phyloP scores from a whole-genome alignment of 495 filamentous ascomycete genomes.

The Daldinia decipiens region DNA sequence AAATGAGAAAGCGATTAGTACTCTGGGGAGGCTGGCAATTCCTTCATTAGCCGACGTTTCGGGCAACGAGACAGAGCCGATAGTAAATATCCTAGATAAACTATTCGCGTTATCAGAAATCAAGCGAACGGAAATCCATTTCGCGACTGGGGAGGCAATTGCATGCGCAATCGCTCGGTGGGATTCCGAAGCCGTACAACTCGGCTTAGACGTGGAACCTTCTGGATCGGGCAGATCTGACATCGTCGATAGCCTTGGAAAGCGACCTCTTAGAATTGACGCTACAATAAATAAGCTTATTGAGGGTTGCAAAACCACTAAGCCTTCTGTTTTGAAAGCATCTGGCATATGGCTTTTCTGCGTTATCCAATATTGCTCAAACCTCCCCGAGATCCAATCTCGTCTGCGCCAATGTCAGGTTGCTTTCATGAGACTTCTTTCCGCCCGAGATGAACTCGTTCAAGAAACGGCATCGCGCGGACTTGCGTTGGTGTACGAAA shows the following conservation, averaged over 20 bases:
- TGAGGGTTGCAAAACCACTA: constrained; percentile 77
- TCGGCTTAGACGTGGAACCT: constrained; percentile 59
- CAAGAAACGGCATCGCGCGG: constrained; percentile 95
- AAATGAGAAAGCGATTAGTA: constrained; percentile 79
- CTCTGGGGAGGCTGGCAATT: constrained; percentile 74
- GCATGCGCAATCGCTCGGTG: constrained; percentile 80
- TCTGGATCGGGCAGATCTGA: constrained; percentile 52
- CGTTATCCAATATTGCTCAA: constrained; percentile 89
- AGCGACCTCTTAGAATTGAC: constrained; percentile 61
- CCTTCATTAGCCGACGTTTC: constrained; percentile 52
- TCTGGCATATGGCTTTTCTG: constrained; percentile 93
- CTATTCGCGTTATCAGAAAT: constrained; percentile 83
- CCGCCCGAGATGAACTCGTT: constrained; percentile 89
- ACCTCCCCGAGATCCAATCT: constrained; percentile 73
- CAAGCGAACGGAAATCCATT: constrained; percentile 84
- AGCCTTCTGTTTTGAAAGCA: constrained; percentile 86
- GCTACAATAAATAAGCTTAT: constrained; percentile 73
- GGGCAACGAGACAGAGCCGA: constrained; percentile 19
- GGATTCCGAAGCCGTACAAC: constrained; percentile 66
- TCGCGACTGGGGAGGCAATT: constrained; percentile 87
- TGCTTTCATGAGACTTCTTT: constrained; percentile 87
- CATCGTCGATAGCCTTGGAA: constrained; percentile 43
- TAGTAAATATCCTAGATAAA: constrained; percentile 64
- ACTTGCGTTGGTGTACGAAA: constrained; percentile 89
- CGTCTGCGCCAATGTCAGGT: constrained; percentile 81